These are phyloP conservation scores for Eucalyptus camaldulensis DNA, from an alignment of 345 rosid genomes.

Conservation along the genomic window DNA sequence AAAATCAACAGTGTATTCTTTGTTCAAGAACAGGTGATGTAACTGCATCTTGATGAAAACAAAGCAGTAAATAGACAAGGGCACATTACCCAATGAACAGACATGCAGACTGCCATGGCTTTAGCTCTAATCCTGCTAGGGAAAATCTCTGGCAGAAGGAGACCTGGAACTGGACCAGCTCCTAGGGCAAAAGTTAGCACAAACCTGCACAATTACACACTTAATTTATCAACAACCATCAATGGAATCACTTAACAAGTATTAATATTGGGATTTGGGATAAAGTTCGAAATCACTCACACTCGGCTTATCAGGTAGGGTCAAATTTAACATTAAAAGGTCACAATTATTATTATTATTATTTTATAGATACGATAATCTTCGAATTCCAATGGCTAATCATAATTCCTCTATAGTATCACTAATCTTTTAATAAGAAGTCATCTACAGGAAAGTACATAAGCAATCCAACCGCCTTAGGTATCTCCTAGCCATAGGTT, in stretches of 20 bases:
- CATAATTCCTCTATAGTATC: not conserved
- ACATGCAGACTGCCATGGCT: slow-evolving; percentile 96
- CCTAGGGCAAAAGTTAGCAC: slow-evolving; percentile 88
- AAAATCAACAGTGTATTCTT: not conserved
- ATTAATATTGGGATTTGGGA: not conserved
- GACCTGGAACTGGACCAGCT: slow-evolving; percentile 98
- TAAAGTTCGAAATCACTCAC: not conserved
- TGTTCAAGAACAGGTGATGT: not conserved
- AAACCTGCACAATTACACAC: slow-evolving; percentile 40
- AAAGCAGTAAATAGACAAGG: not conserved
- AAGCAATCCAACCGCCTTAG: not conserved
- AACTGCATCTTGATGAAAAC: not conserved
- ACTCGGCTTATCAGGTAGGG: not conserved
- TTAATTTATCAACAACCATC: not conserved
- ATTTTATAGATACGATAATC: not conserved
- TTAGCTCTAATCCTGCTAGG: slow-evolving; percentile 86
- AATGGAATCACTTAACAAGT: not conserved
- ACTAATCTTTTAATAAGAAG: not conserved
- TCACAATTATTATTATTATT: not conserved
- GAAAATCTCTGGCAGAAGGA: slow-evolving; percentile 92
- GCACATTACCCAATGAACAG: slow-evolving; percentile 89
- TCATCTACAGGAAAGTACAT: not conserved
- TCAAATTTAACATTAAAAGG: not conserved
- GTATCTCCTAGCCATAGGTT: not conserved
- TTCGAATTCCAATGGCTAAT: not conserved